Base-by-base conservation (phyloP, 179 eudicot species). In the Corrigiola litoralis region DNA sequence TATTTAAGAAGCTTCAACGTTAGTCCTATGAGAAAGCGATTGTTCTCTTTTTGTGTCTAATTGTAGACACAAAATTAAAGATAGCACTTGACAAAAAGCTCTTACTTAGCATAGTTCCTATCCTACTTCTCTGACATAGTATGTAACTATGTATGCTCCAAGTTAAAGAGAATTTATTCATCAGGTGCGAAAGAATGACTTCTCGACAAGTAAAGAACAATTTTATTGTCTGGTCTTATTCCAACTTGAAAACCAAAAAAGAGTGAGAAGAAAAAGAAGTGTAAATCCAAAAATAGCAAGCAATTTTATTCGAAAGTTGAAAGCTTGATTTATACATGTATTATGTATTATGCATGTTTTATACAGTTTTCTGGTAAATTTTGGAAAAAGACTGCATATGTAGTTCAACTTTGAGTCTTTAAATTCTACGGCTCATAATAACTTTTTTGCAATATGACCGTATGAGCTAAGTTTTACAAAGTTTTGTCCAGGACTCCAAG, bases 161-260 rank as follows among this genome's bases (percentile, higher is more conserved):
- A 74, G 60, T 31, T 50, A 11, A 36, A 31, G 50, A 31, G 16
- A 29, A 42, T 17, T 33, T 23, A 32, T 16, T 46, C 18, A 40
- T 42, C 34, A 47, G 29, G 56, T 68, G 57, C 33, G n/a, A 56
- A 69, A 51, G 71, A 36, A 69, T 61, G 67, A 58, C 60, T 70
- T 65, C 5, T 59, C 18, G 18, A 9, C 67, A 75, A 75, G 79
- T 52, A 70, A 75, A 70, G 79, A 51, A 75, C 63, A 69, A n/a
- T 49, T 9, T 23, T 64, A 48, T 37, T 62, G 46, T 44, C 58
- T 29, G 13, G 24, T 49, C 38, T 47, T 21, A 42, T 18, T 38
- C 24, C 8, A 36, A 34, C n/a, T n/a, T 24, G 24, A n/a, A n/a
- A n/a, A n/a, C 34, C 66, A 65, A 48, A 47, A 17, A 41, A 53